phyloP scores from a whole-genome alignment of 345 rosid species.

The Zanthoxylum bungeanum region DNA sequence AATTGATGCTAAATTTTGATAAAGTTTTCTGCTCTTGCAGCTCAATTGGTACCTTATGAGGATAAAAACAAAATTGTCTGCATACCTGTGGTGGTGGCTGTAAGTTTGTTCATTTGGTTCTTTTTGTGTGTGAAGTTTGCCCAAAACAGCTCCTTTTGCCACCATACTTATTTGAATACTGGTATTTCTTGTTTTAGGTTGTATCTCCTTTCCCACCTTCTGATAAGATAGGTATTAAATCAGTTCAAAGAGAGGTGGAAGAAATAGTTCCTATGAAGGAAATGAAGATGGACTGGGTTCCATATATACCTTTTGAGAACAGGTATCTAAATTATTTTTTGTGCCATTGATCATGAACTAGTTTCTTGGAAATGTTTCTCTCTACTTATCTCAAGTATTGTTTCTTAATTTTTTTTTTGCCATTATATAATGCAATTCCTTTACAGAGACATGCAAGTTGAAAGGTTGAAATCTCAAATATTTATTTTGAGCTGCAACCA shows the following conservation, averaged over 20 bases:
- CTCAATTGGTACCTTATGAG: constrained; percentile 74
- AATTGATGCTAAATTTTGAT: background rate
- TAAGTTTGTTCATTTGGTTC: constrained; percentile 38
- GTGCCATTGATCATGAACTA: background rate
- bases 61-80: constrained; percentile 45
- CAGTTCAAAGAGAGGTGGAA: constrained; percentile 94
- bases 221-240: constrained; percentile 92
- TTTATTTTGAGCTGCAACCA: constrained; percentile 77
- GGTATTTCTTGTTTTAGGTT: constrained; percentile 45
- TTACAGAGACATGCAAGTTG: constrained; percentile 79
- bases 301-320: constrained; percentile 80
- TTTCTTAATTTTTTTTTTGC: constrained; percentile 9
- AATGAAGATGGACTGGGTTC: constrained; percentile 99
- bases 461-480: constrained; percentile 67
- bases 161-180: background rate
- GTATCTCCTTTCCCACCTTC: constrained; percentile 93
- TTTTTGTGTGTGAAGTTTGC: background rate
- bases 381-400: background rate
- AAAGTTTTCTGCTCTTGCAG: constrained; percentile 44
- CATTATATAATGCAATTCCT: constrained; percentile 15
- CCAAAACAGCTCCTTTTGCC: background rate
- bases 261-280: constrained; percentile 97
- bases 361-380: constrained; percentile 12
- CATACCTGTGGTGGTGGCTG: constrained; percentile 86
- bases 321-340: constrained; percentile 43